These are phyloP conservation scores for Ehretia macrophylla DNA, from an alignment of 257 asterid species.

Conservation along the genomic window DNA sequence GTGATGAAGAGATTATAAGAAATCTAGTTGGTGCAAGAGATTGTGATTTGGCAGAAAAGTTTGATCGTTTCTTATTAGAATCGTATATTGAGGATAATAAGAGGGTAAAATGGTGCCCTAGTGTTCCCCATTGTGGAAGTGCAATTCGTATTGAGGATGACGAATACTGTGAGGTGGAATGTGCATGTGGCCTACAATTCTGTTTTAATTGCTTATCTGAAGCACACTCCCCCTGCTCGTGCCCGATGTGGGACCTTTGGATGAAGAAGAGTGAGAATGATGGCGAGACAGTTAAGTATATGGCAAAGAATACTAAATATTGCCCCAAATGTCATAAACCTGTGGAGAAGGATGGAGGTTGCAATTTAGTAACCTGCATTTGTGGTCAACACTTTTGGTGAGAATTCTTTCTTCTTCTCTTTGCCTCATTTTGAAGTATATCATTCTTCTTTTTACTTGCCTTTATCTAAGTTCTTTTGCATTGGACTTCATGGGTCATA, in stretches of 20 bases:
- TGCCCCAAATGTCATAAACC: conserved; percentile 60
- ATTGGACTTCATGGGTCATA: too few relatives aligned
- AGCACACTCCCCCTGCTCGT: conserved; percentile 64
- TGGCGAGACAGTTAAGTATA: conserved; percentile 35
- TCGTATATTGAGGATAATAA: conserved; percentile 62
- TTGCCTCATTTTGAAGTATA: too few relatives aligned
- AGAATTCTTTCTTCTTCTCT: conserved; percentile 5
- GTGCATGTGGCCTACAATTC: conserved; percentile 49
- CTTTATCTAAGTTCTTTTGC: too few relatives aligned
- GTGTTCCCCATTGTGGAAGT: conserved; percentile 58
- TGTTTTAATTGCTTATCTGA: conserved; percentile 53
- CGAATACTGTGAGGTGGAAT: conserved; percentile 46
- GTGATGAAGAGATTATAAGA: conserved; percentile 50
- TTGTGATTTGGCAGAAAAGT: conserved; percentile 40
- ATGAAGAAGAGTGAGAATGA: conserved; percentile 32
- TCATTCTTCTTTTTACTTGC: too few relatives aligned
- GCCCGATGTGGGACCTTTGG: conserved; percentile 61
- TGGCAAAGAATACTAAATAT: conserved; percentile 27
- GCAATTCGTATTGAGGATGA: conserved; percentile 44
- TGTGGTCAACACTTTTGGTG: conserved; percentile 66
- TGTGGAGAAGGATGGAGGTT: conserved; percentile 55
- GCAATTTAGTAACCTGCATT: conserved; percentile 43
- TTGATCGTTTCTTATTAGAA: conserved; percentile 49
- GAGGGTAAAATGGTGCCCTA: conserved; percentile 63
- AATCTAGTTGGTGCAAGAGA: conserved; percentile 37